phyloP scores from a whole-genome alignment of 805 yeast genomes.

The Yarrowia yakushimensis region DNA sequence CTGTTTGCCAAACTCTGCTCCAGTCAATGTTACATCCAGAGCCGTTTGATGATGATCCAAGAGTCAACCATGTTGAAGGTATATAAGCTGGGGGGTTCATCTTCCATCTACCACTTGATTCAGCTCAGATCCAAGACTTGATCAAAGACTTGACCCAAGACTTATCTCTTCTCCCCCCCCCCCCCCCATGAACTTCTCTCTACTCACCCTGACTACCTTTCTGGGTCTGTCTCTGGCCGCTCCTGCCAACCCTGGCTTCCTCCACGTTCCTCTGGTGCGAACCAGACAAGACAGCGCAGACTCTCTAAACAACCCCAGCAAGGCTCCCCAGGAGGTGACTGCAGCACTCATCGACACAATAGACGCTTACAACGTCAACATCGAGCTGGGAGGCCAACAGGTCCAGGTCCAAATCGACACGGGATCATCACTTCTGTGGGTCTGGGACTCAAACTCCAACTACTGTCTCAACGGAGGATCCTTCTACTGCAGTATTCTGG shows the following conservation, averaged over 20 bases:
- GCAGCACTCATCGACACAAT: slow-evolving; percentile 27
- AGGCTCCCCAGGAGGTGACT: neutral
- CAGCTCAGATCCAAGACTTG: too few species aligned
- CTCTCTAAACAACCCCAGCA: too few species aligned
- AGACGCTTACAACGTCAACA: slow-evolving; percentile 31
- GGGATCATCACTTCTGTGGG: slow-evolving; percentile 73
- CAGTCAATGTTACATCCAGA: too few species aligned
- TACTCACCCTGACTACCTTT: neutral
- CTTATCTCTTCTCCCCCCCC: neutral
- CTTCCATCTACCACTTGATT: too few species aligned
- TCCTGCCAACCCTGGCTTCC: slow-evolving; percentile 1
- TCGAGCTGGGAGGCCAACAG: slow-evolving; percentile 50
- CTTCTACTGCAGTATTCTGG: neutral
- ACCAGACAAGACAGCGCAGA: too few species aligned
- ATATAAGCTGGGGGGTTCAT: too few species aligned
- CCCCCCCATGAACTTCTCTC: slow-evolving; percentile 4
- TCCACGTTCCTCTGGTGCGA: slow-evolving; percentile 1
- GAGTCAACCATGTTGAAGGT: too few species aligned
- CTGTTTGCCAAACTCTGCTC: too few species aligned
- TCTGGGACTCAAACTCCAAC: slow-evolving; percentile 47
- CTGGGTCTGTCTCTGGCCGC: slow-evolving; percentile 4
- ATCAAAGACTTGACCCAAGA: too few species aligned
- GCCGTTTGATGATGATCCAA: too few species aligned
- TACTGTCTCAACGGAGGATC: slow-evolving; percentile 32
- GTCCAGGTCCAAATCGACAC: slow-evolving; percentile 56